Conservation (phyloP, 192 early-diverging fungal genomes). For the Coemansia sp. region DNA sequence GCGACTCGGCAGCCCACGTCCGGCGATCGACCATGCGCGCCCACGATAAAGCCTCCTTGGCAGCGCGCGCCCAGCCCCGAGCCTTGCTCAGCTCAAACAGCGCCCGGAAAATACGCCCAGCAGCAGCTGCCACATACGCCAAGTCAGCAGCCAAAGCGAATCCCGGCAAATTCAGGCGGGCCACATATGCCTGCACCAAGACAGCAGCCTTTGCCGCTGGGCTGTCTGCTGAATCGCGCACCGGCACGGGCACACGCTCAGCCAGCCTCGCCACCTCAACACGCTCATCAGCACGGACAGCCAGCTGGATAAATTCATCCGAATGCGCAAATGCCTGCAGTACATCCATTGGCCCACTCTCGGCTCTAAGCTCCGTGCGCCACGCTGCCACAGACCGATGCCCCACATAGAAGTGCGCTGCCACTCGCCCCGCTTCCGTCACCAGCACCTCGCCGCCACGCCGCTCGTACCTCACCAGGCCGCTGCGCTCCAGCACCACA, state of each 20-base stretch:
- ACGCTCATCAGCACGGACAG: slow-evolving; percentile 94
- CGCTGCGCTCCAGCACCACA: slow-evolving; percentile 82
- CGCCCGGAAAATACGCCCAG: slow-evolving; percentile 89
- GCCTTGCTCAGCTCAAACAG: slow-evolving; percentile 96
- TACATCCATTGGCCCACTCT: slow-evolving; percentile 87
- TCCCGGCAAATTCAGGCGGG: slow-evolving; percentile 89
- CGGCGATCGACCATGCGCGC: slow-evolving; percentile 97
- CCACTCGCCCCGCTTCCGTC: slow-evolving; percentile 94
- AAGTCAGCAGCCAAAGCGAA: slow-evolving; percentile 97
- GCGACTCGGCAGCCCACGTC: slow-evolving; percentile 95
- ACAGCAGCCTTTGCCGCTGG: slow-evolving; percentile 93
- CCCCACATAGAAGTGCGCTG: slow-evolving; percentile 95
- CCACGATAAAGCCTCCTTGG: slow-evolving; percentile 83
- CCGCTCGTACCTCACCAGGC: slow-evolving; percentile 94
- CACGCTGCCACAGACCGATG: slow-evolving; percentile 91
- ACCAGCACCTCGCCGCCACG: slow-evolving; percentile 84
- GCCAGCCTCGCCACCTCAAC: slow-evolving; percentile 84
- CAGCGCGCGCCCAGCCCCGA: slow-evolving; percentile 92
- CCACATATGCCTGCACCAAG: slow-evolving; percentile 92
- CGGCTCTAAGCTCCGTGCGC: slow-evolving; percentile 90
- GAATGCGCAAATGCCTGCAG: slow-evolving; percentile 88
- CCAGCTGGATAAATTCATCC: slow-evolving; percentile 91
- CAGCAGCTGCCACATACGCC: slow-evolving; percentile 97
- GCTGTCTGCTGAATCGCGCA: slow-evolving; percentile 88
- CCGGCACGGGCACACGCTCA: slow-evolving; percentile 92